phyloP scores from a whole-genome alignment of 306 rosid species.

The Cicer cuneatum region DNA sequence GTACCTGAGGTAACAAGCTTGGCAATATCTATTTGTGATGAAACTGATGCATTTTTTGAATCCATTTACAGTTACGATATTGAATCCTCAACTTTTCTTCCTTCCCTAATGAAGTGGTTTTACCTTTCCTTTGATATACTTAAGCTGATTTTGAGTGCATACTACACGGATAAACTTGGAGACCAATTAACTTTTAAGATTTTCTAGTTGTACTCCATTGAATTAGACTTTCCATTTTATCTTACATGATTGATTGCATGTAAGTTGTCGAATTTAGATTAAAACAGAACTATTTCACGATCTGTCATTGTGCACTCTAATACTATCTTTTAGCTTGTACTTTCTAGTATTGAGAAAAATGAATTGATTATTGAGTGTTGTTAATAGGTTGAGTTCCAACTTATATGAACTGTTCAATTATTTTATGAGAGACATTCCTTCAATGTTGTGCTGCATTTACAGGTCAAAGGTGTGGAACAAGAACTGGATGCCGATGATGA shows the following conservation, averaged over 20 bases:
- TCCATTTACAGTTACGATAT: neutral
- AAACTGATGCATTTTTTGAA: conserved; percentile 26
- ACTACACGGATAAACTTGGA: neutral
- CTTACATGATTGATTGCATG: neutral
- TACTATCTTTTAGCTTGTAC: too few relatives aligned
- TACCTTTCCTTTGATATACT: neutral
- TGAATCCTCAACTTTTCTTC: conserved; percentile 36
- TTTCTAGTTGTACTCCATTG: neutral
- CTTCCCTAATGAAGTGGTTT: neutral
- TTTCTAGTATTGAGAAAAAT: neutral
- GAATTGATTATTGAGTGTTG: neutral
- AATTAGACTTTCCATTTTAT: neutral
- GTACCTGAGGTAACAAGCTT: conserved; percentile 85
- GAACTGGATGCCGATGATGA: conserved; percentile 78
- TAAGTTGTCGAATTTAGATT: neutral
- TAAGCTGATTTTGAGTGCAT: neutral
- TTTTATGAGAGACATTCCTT: conserved; percentile 10
- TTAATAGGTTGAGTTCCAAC: conserved; percentile 28
- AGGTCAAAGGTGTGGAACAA: conserved; percentile 95
- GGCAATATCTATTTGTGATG: conserved; percentile 29
- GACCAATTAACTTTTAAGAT: neutral
- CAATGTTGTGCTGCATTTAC: conserved; percentile 42
- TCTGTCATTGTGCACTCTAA: neutral
- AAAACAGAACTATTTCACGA: neutral
- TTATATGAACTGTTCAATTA: neutral